Percentiles rank a stretch among this genome's conserved stretches.
Evolutionary conservation across 139 green algal species (phyloP).

Genomic region (Auxenochlorella pyrenoidosa): DNA sequence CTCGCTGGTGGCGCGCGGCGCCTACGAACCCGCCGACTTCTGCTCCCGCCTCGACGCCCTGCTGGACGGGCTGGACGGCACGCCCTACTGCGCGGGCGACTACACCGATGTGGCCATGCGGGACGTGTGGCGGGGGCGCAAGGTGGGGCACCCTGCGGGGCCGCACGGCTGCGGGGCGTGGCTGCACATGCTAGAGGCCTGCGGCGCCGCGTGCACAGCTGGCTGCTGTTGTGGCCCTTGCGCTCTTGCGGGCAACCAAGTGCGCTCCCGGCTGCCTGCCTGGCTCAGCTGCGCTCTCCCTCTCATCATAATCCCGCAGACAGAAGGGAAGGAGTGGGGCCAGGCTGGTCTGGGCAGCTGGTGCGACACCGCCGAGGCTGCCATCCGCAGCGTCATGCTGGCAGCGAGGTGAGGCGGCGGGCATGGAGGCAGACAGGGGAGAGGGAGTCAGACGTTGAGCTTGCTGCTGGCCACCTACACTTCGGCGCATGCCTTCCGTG

Average conservation of each 20-base stretch:
- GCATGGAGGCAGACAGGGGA: neutral
- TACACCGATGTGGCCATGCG: constrained; percentile 44
- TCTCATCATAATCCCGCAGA: neutral
- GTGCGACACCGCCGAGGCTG: constrained; percentile 31
- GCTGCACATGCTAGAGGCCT: neutral
- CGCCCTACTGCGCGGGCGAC: neutral
- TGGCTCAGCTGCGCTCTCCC: neutral
- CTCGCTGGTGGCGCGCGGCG: neutral
- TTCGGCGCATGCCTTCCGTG: no score
- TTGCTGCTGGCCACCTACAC: neutral
- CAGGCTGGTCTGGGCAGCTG: constrained; percentile 23
- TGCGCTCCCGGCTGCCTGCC: neutral
- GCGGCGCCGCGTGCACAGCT: neutral
- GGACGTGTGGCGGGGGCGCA: constrained; percentile 37
- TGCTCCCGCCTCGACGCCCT: neutral
- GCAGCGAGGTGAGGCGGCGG: constrained; percentile 31
- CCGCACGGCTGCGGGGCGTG: no score
- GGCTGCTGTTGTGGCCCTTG: neutral
- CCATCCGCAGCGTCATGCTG: constrained; percentile 29
- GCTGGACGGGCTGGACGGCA: constrained; percentile 1
- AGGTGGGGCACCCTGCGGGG: neutral
- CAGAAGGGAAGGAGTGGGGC: constrained; percentile 17
- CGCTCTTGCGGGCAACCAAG: neutral
- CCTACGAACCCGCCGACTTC: constrained; percentile 20
- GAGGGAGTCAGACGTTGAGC: neutral